Conservation (phyloP, 805 yeast genomes). For the Brettanomyces anomalus region DNA sequence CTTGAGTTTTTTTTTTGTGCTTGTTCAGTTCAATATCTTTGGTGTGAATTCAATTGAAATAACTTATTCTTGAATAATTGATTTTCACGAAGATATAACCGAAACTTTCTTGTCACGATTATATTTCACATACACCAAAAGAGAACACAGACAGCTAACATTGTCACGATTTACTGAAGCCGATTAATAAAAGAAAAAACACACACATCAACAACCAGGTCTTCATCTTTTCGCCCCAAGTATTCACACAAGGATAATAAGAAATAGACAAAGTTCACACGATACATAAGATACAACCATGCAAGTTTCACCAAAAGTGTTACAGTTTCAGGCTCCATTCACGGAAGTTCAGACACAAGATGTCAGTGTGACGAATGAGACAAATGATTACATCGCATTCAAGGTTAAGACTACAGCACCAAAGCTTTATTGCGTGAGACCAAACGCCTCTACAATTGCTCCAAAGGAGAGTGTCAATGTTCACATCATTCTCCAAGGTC, state of each 20-base stretch:
- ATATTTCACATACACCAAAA: too few relatives aligned
- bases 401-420: slow-evolving; percentile 99
- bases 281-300: not conserved
- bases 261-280: too few relatives aligned
- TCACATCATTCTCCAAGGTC: slow-evolving; percentile 78
- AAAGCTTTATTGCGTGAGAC: slow-evolving; percentile 88
- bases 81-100: too few relatives aligned
- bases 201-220: too few relatives aligned
- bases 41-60: not conserved
- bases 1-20: not conserved
- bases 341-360: slow-evolving; percentile 60
- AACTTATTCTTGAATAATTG: too few relatives aligned
- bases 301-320: slow-evolving; percentile 1
- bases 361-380: slow-evolving; percentile 47
- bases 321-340: slow-evolving; percentile 51
- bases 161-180: too few relatives aligned
- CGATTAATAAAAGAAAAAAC: too few relatives aligned
- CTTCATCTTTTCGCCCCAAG: too few relatives aligned
- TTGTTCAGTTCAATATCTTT: not conserved
- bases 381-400: slow-evolving; percentile 59
- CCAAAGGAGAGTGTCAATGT: slow-evolving; percentile 72
- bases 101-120: too few relatives aligned
- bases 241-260: too few relatives aligned
- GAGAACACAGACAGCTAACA: too few relatives aligned
- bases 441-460: slow-evolving; percentile 74